Evolutionary conservation across 2,329 filamentous ascomycete species (phyloP).

Genomic region (Trichoderma lentiforme): DNA sequence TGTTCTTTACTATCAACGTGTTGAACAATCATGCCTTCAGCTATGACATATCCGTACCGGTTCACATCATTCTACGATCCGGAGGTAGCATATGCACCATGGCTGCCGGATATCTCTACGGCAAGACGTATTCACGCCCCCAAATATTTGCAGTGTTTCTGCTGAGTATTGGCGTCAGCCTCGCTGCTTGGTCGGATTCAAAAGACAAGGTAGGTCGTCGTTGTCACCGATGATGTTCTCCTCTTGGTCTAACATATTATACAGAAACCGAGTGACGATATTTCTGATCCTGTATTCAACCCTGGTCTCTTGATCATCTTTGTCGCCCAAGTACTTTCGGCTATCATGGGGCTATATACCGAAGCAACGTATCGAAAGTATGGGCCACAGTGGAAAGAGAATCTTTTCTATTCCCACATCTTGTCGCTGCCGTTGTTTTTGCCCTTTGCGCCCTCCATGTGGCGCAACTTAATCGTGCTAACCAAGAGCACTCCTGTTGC

Average conservation of each 20-base stretch:
- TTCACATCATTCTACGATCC: conserved; percentile 94
- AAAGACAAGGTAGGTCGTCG: conserved; percentile 63
- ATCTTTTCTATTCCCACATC: conserved; percentile 86
- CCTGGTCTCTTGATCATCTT: conserved; percentile 80
- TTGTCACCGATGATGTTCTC: not conserved
- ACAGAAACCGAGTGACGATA: not conserved
- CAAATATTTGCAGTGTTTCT: conserved; percentile 80
- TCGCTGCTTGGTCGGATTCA: conserved; percentile 87
- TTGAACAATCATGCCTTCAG: conserved; percentile 98
- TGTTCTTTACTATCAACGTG: conserved; percentile 93
- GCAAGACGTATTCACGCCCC: conserved; percentile 75
- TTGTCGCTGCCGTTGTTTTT: conserved; percentile 74
- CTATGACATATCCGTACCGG: conserved; percentile 91
- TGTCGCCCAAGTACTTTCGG: conserved; percentile 82
- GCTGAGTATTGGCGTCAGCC: conserved; percentile 80
- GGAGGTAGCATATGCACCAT: conserved; percentile 96
- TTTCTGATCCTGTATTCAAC: conserved; percentile 33
- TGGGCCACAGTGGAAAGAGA: conserved; percentile 90
- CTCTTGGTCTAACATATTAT: not conserved
- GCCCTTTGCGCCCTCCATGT: conserved; percentile 65
- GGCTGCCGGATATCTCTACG: conserved; percentile 80
- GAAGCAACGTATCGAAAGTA: conserved; percentile 84
- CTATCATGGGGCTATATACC: conserved; percentile 92
- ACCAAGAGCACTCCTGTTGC: conserved; percentile 59
- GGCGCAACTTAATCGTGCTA: conserved; percentile 61